Percentiles rank a stretch among this genome's conserved stretches.
Conservation (phyloP, 2,329 filamentous ascomycete genomes). For the Ophiostoma australiae region DNA sequence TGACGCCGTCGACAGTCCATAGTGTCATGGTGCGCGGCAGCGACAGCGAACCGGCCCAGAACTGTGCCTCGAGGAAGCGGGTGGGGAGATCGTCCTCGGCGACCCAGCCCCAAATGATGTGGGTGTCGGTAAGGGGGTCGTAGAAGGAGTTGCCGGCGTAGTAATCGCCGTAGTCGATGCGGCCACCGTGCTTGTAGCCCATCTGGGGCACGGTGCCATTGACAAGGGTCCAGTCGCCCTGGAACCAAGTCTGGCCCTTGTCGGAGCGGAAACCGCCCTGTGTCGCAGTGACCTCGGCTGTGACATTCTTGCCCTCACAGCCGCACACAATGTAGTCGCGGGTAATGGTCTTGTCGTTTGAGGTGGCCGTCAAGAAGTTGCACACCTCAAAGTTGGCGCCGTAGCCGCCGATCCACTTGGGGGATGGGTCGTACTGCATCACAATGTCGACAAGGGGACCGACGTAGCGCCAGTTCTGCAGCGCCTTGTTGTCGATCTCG, state of each 20-base stretch:
- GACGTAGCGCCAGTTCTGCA: slow-evolving; percentile 43
- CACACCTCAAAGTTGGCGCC: slow-evolving; percentile 50
- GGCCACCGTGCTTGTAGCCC: slow-evolving; percentile 39
- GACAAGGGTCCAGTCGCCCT: slow-evolving; percentile 19
- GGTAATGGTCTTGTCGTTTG: slow-evolving; percentile 29
- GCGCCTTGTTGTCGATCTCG: slow-evolving; percentile 37
- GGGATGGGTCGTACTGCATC: not conserved
- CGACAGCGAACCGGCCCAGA: slow-evolving; percentile 47
- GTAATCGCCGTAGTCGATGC: slow-evolving; percentile 45
- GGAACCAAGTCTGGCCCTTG: slow-evolving; percentile 18
- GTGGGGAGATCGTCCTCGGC: slow-evolving; percentile 45
- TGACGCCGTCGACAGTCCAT: slow-evolving; percentile 37
- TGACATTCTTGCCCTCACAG: slow-evolving; percentile 37
- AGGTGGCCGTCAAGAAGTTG: slow-evolving; percentile 42
- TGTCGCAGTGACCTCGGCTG: slow-evolving; percentile 38
- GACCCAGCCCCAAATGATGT: slow-evolving; percentile 47
- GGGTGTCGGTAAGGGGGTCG: slow-evolving; percentile 39
- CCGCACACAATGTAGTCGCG: slow-evolving; percentile 44
- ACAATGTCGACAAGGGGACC: slow-evolving; percentile 40
- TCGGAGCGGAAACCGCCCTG: slow-evolving; percentile 24
- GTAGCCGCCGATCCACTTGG: slow-evolving; percentile 45
- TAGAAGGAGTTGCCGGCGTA: slow-evolving; percentile 48
- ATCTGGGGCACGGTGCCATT: slow-evolving; percentile 29
- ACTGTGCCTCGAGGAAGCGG: slow-evolving; percentile 39
- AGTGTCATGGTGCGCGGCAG: slow-evolving; percentile 43